These are phyloP conservation scores for Phialemonium atrogriseum DNA, from an alignment of 2,329 filamentous ascomycete species.

Conservation along the genomic window DNA sequence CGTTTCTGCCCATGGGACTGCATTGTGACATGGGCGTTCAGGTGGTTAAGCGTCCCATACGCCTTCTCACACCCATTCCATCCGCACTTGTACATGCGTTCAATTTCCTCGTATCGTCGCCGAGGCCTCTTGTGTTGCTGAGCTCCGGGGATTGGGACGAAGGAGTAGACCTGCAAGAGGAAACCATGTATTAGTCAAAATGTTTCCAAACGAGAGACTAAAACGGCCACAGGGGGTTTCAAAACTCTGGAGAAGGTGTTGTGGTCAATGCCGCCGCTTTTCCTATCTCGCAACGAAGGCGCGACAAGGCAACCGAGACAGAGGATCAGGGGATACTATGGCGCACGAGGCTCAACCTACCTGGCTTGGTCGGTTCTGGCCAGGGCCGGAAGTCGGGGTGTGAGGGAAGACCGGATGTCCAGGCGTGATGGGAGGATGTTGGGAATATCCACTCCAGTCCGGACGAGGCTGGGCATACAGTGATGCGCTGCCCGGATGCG, in stretches of 20 bases:
- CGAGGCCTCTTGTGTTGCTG: constrained; percentile 96
- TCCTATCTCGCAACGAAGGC: no score
- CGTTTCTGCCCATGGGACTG: constrained; percentile 92
- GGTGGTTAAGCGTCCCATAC: constrained; percentile 92
- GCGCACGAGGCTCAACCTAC: constrained; percentile 33
- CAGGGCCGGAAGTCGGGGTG: constrained; percentile 45
- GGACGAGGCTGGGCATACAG: constrained; percentile 65
- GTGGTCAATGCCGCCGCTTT: no score
- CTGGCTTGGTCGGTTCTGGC: constrained; percentile 49
- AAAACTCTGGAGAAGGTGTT: no score
- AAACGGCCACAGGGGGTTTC: no score
- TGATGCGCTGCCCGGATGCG: constrained; percentile 46
- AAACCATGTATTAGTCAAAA: constrained; percentile 13
- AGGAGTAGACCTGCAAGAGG: constrained; percentile 78
- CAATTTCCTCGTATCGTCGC: constrained; percentile 93
- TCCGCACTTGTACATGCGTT: constrained; percentile 99
- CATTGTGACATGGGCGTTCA: constrained; percentile 99
- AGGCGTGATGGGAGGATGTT: constrained; percentile 42
- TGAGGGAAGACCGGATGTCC: constrained; percentile 47
- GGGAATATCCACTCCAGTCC: constrained; percentile 64
- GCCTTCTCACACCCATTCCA: constrained; percentile 99
- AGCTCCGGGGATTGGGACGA: constrained; percentile 92
- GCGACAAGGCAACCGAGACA: no score
- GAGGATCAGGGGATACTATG: constrained; percentile 1
- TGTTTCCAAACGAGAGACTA: constrained; percentile 3